Percentiles rank a stretch among this genome's conserved stretches.
phyloP scores from a whole-genome alignment of 23 red algal species.

The Gracilaria domingensis region DNA sequence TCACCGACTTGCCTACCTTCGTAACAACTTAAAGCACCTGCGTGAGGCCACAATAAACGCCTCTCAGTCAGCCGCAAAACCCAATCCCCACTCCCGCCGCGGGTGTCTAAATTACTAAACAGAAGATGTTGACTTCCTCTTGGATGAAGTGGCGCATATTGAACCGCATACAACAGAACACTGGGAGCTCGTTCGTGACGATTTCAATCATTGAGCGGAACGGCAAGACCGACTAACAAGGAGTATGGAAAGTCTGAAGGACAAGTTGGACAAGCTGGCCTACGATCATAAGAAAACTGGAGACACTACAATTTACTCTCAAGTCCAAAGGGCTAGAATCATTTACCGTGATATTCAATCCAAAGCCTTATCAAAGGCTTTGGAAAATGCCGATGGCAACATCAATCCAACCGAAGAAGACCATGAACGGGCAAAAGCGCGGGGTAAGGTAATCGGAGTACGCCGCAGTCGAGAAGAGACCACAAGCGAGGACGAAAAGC shows the following conservation, averaged over 20 bases:
- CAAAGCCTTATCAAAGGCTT: background rate
- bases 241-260: background rate
- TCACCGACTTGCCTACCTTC: no score
- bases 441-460: background rate
- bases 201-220: constrained; percentile 15
- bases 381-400: background rate
- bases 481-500: background rate
- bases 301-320: background rate
- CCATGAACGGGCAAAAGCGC: background rate
- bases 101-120: constrained; percentile 9
- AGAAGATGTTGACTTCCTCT: background rate
- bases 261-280: constrained; percentile 32
- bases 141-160: constrained; percentile 1
- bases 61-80: background rate
- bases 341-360: background rate
- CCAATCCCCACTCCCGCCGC: background rate
- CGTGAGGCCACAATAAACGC: no score
- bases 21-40: no score
- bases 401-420: background rate
- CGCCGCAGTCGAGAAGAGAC: background rate
- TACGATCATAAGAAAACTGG: background rate
- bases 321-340: background rate
- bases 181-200: background rate
- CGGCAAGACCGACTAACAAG: background rate
- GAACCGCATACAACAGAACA: background rate